phyloP scores from a whole-genome alignment of 1,139 yeast species.

The Waltiozyma sp. region DNA sequence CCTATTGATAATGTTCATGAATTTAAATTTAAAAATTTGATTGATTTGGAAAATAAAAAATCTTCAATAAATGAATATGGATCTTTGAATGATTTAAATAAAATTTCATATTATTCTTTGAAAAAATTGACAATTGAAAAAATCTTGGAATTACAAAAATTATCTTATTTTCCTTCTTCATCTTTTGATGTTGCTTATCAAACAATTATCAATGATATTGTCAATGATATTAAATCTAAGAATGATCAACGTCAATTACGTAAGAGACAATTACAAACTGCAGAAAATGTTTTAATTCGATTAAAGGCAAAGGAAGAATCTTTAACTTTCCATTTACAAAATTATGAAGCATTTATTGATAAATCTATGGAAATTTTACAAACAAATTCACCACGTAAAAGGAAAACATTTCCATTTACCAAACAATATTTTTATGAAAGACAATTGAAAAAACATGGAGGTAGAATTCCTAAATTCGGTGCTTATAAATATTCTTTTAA shows the following conservation, averaged over 20 bases:
- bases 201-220: conserved; percentile 69
- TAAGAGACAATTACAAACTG: conserved; percentile 48
- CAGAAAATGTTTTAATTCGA: conserved; percentile 48
- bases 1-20: conserved; percentile 65
- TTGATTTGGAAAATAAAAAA: conserved; percentile 36
- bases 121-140: conserved; percentile 70
- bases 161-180: conserved; percentile 12
- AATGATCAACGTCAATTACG: conserved; percentile 57
- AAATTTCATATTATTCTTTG: conserved; percentile 56
- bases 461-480: conserved; percentile 60
- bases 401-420: conserved; percentile 48
- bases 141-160: conserved; percentile 61
- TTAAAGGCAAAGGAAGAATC: conserved; percentile 52
- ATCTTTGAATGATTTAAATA: conserved; percentile 15
- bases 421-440: conserved; percentile 73
- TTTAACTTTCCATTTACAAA: conserved; percentile 48
- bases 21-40: conserved; percentile 42
- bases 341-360: conserved; percentile 63
- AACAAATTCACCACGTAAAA: conserved; percentile 30
- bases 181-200: conserved; percentile 55
- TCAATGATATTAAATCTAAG: conserved; percentile 73
- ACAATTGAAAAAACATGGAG: conserved; percentile 53
- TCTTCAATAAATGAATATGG: conserved; percentile 19
- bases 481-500: conserved; percentile 75
- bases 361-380: conserved; percentile 54